phyloP scores from a whole-genome alignment of 2,329 filamentous ascomycete species.

The Trichoderma arundinaceum region DNA sequence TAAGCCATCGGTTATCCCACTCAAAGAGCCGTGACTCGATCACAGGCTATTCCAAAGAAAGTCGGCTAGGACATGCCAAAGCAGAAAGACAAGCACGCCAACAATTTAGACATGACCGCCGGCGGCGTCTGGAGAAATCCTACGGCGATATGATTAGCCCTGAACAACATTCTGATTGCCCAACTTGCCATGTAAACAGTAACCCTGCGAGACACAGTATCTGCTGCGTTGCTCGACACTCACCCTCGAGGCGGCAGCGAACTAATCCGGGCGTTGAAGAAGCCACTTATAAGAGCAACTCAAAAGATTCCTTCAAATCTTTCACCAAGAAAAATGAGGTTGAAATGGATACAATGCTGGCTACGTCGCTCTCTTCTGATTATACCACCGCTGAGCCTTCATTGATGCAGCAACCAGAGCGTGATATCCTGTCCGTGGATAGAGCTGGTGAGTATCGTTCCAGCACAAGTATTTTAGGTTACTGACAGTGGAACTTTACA shows the following conservation, averaged over 20 bases:
- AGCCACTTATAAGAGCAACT: not conserved
- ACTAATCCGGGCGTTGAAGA: not conserved
- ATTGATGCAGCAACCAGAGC: not conserved
- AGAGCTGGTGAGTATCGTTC: not conserved
- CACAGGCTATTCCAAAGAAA: not conserved
- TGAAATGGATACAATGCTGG: not conserved
- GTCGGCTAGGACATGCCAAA: not conserved
- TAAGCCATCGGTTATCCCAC: not conserved
- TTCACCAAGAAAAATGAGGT: not conserved
- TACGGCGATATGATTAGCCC: constrained; percentile 4
- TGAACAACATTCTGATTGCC: constrained; percentile 7
- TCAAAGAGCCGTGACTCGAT: constrained; percentile 17
- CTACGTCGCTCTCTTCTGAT: constrained; percentile 3
- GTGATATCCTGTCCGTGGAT: not conserved
- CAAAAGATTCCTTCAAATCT: not conserved
- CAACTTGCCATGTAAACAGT: constrained; percentile 15
- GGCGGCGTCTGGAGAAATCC: constrained; percentile 17
- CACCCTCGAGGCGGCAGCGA: not conserved
- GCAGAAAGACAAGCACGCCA: constrained; percentile 12
- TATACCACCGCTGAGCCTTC: not conserved
- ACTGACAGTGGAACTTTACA: not conserved
- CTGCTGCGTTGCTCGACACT: constrained; percentile 29
- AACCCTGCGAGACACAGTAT: constrained; percentile 24
- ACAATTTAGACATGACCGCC: constrained; percentile 20
- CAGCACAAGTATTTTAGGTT: not conserved